Evolutionary conservation across 2,329 filamentous ascomycete species (phyloP), one percentile per base, ranked within the genome.

Genomic region (Myriangium duriaei): DNA sequence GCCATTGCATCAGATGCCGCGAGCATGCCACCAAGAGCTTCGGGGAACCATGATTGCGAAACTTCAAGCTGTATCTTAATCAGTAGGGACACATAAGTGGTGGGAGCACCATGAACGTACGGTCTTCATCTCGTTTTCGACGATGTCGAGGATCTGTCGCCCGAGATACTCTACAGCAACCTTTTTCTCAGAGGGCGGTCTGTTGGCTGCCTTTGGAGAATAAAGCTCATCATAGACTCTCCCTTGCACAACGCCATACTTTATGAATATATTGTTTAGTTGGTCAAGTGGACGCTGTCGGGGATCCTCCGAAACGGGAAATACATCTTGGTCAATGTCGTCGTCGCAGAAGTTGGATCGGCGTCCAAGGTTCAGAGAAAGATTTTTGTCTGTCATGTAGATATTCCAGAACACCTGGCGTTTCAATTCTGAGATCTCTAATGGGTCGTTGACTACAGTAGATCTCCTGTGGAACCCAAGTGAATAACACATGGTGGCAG

Each of bases 371-470:
- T 40, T 43, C 11, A 43, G 31, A 11, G 32, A 35, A 3, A 43
- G 16, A 13, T 43, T 43, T 7, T 39, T 39, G 14, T 43, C 41
- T 4, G 31, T 11, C 37, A 40, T 43, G 13, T 43, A 43, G 1
- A 43, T 5, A 13, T 40, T 34, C 41, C 41, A 43, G 24, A 43
- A 43, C 3, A 43, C n/a, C 10, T 40, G 37, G n/a, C 41, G 37
- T 17, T 43, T 43, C 28, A 43, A 16, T 7, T 43, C 37, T 11
- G 41, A 37, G 9, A 32, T 7, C 28, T 33, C 37, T 4, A 16
- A 17, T 5, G 31, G 29, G 28, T 43, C 41, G 11, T 36, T 17
- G n/a, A 15, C 33, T 4, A 43, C 37, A 6, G 41, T 32, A 2
- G 37, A 36, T 34, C 30, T 37, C 7, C 41, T 28, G 11, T 43